Base-by-base conservation (phyloP, 2,329 filamentous ascomycete species). In the Penicillium janthinellum region DNA sequence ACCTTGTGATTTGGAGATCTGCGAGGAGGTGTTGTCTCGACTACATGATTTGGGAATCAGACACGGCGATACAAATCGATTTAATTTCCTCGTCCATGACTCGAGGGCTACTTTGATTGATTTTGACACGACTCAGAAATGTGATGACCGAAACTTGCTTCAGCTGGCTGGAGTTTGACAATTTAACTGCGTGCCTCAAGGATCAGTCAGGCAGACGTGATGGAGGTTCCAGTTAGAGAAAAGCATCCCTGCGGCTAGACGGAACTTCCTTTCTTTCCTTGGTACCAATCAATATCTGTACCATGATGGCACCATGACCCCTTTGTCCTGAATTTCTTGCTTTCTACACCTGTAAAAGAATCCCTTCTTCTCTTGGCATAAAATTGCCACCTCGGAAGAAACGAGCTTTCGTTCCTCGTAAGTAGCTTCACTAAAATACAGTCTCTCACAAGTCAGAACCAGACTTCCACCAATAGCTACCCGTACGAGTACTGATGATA, bases 31-130 rank as follows among this genome's bases (percentile, higher is more conserved):
- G 10, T 56, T 72, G 37, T 59, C 59, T 39, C 66, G 63, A 42
- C 53, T 73, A 17, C 69, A 73, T 61, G 4, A n/a, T 1, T 49
- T 74, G 34, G 68, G 69, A 2, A 39, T 73, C n/a, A 58, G 35
- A 20, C 69, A 73, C 48, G 65, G 69, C 1, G 68, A 73, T 61
- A 68, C 44, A 11, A 73, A 74, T 63, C 64, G 64, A 17, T 73
- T 67, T 50, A 73, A 69, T 47, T 73, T 72, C 37, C 62, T 73
- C 8, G 42, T 73, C 39, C 28, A 53, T 6, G 50, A 34, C 42
- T 66, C 52, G 3, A 66, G 61, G 22, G 70, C 63, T 12, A 52
- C 58, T 22, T 57, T 73, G 50, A 70, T 73, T 25, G 71, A 73
- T 54, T 72, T 71, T 57, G 67, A 70, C 20, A 65, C 67, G n/a